phyloP scores from a whole-genome alignment of 129 eudicot species.

The Daucus carota region DH1_v3.0 NC_030388.2:22511001-22511500 shows the following conservation, averaged over 20 bases:
- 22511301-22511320: slow-evolving; percentile 21
- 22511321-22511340: slow-evolving; percentile 48
- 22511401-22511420: not conserved
- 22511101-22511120: too few species aligned
- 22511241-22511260: slow-evolving; percentile 21
- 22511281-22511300: slow-evolving; percentile 26
- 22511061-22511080: not conserved
- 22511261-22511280: slow-evolving; percentile 18
- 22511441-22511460: not conserved
- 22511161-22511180: not conserved
- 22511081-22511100: not conserved
- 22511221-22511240: slow-evolving; percentile 34
- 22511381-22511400: slow-evolving; percentile 5
- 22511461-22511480: not conserved
- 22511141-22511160: not conserved
- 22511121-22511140: not conserved
- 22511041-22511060: not conserved
- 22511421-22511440: not conserved
- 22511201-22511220: not conserved
- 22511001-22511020: not conserved
- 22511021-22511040: not conserved
- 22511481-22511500: not conserved
- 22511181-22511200: not conserved
- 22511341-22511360: slow-evolving; percentile 57
- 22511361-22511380: slow-evolving; percentile 51